Evolutionary conservation across 441 rosid genomes (phyloP).

Genomic region (Adansonia madagascariensis): DNA sequence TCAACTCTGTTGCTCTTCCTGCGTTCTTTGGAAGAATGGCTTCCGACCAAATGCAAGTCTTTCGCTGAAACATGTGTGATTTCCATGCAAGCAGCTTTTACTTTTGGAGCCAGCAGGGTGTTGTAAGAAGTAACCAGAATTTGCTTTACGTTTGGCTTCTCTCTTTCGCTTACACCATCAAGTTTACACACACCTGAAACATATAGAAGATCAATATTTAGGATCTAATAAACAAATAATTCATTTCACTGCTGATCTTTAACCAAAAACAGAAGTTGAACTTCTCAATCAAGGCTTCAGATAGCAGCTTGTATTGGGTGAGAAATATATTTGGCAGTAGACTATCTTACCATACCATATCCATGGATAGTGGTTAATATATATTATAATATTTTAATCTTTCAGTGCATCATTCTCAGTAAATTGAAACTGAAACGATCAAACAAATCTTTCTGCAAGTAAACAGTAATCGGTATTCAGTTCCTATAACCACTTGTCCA

Average conservation of each 20-base stretch:
- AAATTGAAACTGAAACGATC: too few relatives aligned
- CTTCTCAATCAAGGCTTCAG: not conserved
- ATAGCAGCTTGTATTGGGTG: not conserved
- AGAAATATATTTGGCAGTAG: too few relatives aligned
- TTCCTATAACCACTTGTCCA: not conserved
- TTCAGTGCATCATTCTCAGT: too few relatives aligned
- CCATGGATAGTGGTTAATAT: not conserved
- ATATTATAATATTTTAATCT: too few relatives aligned
- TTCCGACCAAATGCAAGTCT: conserved; percentile 31
- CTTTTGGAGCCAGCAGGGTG: conserved; percentile 58
- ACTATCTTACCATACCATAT: not conserved
- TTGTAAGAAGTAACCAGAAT: conserved; percentile 56
- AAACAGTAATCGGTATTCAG: not conserved
- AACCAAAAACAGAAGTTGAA: not conserved
- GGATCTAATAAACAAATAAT: not conserved
- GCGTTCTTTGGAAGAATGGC: conserved; percentile 30
- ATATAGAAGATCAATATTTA: not conserved
- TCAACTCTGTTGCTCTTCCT: conserved; percentile 30
- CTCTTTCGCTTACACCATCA: conserved; percentile 62
- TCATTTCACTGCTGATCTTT: not conserved
- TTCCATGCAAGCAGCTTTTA: conserved; percentile 56
- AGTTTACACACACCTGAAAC: conserved; percentile 61
- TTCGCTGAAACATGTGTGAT: conserved; percentile 23
- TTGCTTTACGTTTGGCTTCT: conserved; percentile 65
- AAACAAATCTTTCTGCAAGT: not conserved